Evolutionary conservation across 352 stramenopile genomes (phyloP).

Genomic region (Phytophthora melonis): DNA sequence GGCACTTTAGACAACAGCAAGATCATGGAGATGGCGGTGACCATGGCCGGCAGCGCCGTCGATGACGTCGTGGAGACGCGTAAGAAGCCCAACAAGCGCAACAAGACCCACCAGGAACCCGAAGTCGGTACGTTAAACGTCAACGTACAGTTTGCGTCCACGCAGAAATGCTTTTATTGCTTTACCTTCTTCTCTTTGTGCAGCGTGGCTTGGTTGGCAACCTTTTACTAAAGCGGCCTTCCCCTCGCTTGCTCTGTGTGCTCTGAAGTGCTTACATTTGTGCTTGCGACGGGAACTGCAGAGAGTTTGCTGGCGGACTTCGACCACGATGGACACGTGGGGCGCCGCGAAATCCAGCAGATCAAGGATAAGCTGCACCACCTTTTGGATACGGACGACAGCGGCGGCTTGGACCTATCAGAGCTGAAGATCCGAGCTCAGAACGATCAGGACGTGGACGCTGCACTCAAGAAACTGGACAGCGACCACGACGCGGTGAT

Average conservation of each 20-base stretch:
- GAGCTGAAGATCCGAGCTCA: conserved; percentile 69
- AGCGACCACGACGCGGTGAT: conserved; percentile 83
- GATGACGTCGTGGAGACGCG: conserved; percentile 6
- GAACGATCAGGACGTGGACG: conserved; percentile 72
- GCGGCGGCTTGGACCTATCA: conserved; percentile 73
- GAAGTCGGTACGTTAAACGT: conserved; percentile 44
- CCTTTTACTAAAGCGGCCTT: conserved; percentile 23
- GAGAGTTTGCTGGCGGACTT: conserved; percentile 85
- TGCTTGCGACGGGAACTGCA: conserved; percentile 46
- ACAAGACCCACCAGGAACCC: conserved; percentile 39
- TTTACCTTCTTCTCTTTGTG: background rate
- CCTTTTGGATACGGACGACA: conserved; percentile 82
- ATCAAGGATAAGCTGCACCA: conserved; percentile 88
- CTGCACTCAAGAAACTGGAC: conserved; percentile 82
- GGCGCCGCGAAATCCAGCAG: conserved; percentile 74
- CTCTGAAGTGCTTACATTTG: conserved; percentile 46
- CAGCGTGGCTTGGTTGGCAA: conserved; percentile 11
- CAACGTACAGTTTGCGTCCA: background rate
- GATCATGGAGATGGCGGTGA: conserved; percentile 30
- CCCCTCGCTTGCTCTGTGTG: conserved; percentile 6
- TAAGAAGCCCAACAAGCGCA: conserved; percentile 36
- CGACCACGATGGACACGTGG: conserved; percentile 81
- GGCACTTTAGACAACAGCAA: conserved; percentile 8
- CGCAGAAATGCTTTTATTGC: conserved; percentile 15
- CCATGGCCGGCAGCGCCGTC: conserved; percentile 10